Percentiles rank a stretch among this genome's conserved stretches.
Evolutionary conservation across 2,329 filamentous ascomycete species (phyloP).

Genomic region (Penicillium thymicola): DNA sequence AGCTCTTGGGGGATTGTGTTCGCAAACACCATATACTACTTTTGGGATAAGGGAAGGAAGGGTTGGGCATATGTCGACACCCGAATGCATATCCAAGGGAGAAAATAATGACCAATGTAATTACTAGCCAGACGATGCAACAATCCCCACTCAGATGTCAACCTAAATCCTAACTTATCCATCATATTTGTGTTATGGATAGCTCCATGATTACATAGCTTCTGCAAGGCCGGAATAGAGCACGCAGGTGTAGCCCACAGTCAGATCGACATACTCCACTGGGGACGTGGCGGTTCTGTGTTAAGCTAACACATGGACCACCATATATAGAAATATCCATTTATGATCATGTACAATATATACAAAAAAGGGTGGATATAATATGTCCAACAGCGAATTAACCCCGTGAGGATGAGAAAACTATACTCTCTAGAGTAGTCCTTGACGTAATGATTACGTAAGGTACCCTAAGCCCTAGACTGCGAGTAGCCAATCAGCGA

Average conservation of each 20-base stretch:
- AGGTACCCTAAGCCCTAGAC: conserved; percentile 43
- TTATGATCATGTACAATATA: neutral
- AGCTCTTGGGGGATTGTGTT: neutral
- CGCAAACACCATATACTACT: neutral
- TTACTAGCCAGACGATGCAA: neutral
- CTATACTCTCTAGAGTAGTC: conserved; percentile 28
- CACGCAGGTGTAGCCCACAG: neutral
- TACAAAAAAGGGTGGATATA: neutral
- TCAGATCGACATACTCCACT: conserved; percentile 5
- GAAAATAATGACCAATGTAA: neutral
- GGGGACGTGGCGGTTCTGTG: neutral
- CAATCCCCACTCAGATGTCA: neutral
- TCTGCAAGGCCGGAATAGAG: neutral
- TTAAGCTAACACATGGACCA: neutral
- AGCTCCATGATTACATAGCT: conserved; percentile 11
- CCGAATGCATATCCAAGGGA: neutral
- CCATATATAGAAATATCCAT: neutral
- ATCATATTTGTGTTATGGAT: conserved; percentile 1
- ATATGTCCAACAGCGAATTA: neutral
- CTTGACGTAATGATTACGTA: conserved; percentile 30
- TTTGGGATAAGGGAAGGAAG: neutral
- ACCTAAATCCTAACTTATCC: neutral
- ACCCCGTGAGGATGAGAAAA: neutral
- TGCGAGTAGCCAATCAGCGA: conserved; percentile 21
- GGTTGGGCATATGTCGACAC: neutral